phyloP scores from a whole-genome alignment of 495 filamentous ascomycete species.

The Talaromyces proteolyticus region DNA sequence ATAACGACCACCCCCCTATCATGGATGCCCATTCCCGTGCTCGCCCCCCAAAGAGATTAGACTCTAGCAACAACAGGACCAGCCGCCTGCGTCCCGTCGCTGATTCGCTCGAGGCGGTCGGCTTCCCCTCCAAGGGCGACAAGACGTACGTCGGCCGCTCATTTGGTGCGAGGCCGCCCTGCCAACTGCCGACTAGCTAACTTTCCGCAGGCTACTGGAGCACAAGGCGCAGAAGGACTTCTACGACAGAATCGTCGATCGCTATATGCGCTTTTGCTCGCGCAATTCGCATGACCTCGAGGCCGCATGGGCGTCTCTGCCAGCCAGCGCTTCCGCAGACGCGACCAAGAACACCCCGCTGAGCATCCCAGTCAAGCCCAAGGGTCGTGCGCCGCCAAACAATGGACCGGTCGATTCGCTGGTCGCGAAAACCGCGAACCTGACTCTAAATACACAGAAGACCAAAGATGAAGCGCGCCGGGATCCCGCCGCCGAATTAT shows the following conservation, averaged over 20 bases:
- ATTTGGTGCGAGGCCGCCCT: slow-evolving; percentile 4
- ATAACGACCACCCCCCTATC: no score
- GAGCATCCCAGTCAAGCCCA: slow-evolving; percentile 14
- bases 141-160: slow-evolving; percentile 44
- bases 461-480: slow-evolving; percentile 14
- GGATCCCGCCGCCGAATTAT: slow-evolving; percentile 44
- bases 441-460: slow-evolving; percentile 6
- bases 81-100: slow-evolving; percentile 67
- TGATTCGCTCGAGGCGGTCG: slow-evolving; percentile 72
- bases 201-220: slow-evolving; percentile 59
- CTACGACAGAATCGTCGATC: slow-evolving; percentile 76
- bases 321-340: slow-evolving; percentile 35
- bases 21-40: neutral
- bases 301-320: slow-evolving; percentile 63
- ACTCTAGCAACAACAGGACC: slow-evolving; percentile 16
- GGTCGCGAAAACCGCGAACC: slow-evolving; percentile 1
- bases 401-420: slow-evolving; percentile 5
- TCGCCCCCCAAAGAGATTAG: neutral
- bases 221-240: slow-evolving; percentile 72
- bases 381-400: slow-evolving; percentile 5
- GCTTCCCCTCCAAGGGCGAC: slow-evolving; percentile 86
- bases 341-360: slow-evolving; percentile 35
- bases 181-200: slow-evolving; percentile 11
- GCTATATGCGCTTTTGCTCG: slow-evolving; percentile 85
- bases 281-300: slow-evolving; percentile 63